phyloP scores from a whole-genome alignment of 2,329 filamentous ascomycete species.

The Penicillium freii region DNA sequence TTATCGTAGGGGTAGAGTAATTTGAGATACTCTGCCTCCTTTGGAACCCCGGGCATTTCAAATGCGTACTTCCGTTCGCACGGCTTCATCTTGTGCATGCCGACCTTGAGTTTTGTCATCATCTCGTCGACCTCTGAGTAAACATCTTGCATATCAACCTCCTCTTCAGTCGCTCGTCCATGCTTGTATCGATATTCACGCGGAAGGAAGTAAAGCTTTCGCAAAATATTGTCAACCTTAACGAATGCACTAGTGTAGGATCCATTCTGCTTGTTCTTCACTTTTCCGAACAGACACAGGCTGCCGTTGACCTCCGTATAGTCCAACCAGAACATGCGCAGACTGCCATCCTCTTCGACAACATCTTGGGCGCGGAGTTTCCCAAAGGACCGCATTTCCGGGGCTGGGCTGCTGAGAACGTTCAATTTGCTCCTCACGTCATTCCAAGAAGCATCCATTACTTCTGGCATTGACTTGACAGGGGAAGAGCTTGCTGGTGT shows the following conservation, averaged over 20 bases:
- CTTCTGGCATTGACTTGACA: conserved; percentile 56
- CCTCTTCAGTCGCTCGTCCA: conserved; percentile 69
- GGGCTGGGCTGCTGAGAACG: conserved; percentile 70
- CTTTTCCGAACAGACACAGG: conserved; percentile 92
- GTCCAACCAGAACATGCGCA: conserved; percentile 96
- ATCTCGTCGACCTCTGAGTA: conserved; percentile 84
- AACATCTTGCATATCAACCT: conserved; percentile 82
- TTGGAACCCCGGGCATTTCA: conserved; percentile 81
- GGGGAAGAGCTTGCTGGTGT: conserved; percentile 77
- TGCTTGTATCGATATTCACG: conserved; percentile 61
- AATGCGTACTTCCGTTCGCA: conserved; percentile 93
- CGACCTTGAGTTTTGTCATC: conserved; percentile 83
- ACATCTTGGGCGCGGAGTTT: conserved; percentile 82
- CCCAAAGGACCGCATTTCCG: conserved; percentile 63
- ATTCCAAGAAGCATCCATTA: conserved; percentile 84
- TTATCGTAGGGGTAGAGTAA: conserved; percentile 94
- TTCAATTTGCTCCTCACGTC: conserved; percentile 82
- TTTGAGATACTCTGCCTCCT: conserved; percentile 88
- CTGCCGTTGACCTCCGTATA: conserved; percentile 91
- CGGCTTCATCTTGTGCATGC: conserved; percentile 89
- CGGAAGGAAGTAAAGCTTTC: conserved; percentile 91
- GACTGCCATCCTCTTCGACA: conserved; percentile 87
- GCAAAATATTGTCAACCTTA: conserved; percentile 89
- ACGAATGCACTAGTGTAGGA: conserved; percentile 87
- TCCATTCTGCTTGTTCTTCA: conserved; percentile 79